phyloP scores from a whole-genome alignment of 106 monocot species.

The Dendrobium catenatum region DNA sequence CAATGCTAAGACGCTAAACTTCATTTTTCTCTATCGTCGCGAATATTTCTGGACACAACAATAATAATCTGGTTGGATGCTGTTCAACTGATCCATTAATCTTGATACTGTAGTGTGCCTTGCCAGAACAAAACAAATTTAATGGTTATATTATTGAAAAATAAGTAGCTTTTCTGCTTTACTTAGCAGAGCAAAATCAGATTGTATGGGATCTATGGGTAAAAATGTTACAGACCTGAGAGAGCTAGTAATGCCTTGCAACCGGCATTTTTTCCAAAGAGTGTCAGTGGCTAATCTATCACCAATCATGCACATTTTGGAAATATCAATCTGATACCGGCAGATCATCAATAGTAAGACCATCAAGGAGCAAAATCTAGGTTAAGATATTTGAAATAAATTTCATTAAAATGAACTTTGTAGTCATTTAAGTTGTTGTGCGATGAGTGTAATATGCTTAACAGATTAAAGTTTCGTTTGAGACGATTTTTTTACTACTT shows the following conservation, averaged over 20 bases:
- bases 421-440: too few species aligned
- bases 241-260: constrained; percentile 87
- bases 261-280: constrained; percentile 74
- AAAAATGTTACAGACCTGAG: constrained; percentile 31
- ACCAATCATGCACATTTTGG: constrained; percentile 89
- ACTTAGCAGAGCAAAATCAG: neutral
- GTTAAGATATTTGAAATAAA: too few species aligned
- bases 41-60: neutral
- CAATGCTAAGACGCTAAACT: too few species aligned
- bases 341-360: neutral
- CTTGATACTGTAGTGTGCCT: constrained; percentile 39
- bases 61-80: constrained; percentile 59
- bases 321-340: constrained; percentile 52
- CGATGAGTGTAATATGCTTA: too few species aligned
- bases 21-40: too few species aligned
- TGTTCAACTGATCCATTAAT: constrained; percentile 52
- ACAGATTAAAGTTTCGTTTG: too few species aligned
- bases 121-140: constrained; percentile 11
- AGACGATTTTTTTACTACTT: too few species aligned
- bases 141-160: neutral
- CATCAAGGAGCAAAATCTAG: too few species aligned
- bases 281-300: constrained; percentile 83
- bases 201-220: neutral
- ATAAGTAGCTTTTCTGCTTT: neutral
- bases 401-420: too few species aligned